Evolutionary conservation across 768 basidiomycete species (phyloP).

Genomic region (Cyathus striatus): DNA sequence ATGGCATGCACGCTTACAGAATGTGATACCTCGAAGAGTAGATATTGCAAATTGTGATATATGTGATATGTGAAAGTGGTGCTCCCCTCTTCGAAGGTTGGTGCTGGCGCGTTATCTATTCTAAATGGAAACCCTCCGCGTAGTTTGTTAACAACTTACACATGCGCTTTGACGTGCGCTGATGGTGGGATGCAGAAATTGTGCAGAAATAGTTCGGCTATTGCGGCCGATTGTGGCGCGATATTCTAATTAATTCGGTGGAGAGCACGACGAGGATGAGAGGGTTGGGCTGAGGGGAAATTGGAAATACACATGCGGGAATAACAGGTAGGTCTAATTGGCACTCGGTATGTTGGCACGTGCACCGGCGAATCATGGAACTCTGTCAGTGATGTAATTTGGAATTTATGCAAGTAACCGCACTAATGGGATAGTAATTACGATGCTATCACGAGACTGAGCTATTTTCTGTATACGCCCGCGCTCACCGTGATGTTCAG

Average conservation of each 20-base stretch:
- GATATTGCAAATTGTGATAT: background rate
- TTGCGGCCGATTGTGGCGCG: constrained; percentile 11
- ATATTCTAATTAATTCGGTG: too few species aligned
- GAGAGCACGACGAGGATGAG: too few species aligned
- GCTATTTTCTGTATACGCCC: constrained; percentile 6
- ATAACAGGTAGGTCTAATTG: too few species aligned
- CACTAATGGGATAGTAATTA: constrained; percentile 7
- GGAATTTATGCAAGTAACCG: constrained; percentile 8
- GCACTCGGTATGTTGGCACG: too few species aligned
- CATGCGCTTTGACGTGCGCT: too few species aligned
- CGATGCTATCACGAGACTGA: constrained; percentile 5
- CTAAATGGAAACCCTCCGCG: constrained; percentile 1
- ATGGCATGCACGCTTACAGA: too few species aligned
- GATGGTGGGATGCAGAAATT: too few species aligned
- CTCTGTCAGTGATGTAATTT: too few species aligned
- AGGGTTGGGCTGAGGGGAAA: constrained; percentile 1
- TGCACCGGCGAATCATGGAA: constrained; percentile 15
- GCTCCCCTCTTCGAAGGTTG: too few species aligned
- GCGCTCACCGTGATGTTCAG: constrained; percentile 5
- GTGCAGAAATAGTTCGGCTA: constrained; percentile 15
- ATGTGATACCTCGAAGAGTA: background rate
- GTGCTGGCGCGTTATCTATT: background rate
- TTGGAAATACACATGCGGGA: too few species aligned
- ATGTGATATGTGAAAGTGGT: background rate
- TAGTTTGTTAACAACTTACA: too few species aligned